phyloP scores from a whole-genome alignment of 345 rosid genomes.

The Bruguiera parviflora region DNA sequence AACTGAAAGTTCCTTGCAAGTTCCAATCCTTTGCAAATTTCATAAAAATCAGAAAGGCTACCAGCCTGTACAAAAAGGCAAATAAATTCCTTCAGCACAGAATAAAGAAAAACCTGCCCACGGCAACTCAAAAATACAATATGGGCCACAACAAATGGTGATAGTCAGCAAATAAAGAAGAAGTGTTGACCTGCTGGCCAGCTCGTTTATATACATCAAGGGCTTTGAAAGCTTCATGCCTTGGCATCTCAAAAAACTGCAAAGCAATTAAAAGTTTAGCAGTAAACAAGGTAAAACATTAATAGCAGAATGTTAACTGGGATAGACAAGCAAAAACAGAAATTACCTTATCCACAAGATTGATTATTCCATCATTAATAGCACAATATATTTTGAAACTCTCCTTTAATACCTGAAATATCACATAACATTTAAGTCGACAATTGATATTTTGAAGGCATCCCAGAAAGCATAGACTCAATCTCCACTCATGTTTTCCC shows the following conservation, averaged over 20 bases:
- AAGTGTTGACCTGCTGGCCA: slow-evolving; percentile 66
- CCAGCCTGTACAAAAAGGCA: slow-evolving; percentile 59
- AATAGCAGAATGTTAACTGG: not conserved
- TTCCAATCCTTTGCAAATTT: slow-evolving; percentile 92
- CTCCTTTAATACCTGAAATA: slow-evolving; percentile 89
- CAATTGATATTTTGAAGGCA: not conserved
- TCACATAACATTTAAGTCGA: slow-evolving; percentile 14
- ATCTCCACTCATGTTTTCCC: not conserved
- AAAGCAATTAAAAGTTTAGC: slow-evolving; percentile 17
- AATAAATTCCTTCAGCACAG: slow-evolving; percentile 7
- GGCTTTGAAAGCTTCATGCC: slow-evolving; percentile 83
- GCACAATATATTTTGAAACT: slow-evolving; percentile 96
- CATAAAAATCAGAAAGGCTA: slow-evolving; percentile 87
- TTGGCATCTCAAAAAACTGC: slow-evolving; percentile 99
- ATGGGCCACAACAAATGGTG: not conserved
- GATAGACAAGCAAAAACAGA: slow-evolving; percentile 1
- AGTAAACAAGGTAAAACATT: slow-evolving; percentile 4
- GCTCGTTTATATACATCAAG: slow-evolving; percentile 85
- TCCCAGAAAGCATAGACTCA: not conserved
- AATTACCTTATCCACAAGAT: slow-evolving; percentile 92
- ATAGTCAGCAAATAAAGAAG: slow-evolving; percentile 1
- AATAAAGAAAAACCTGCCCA: not conserved
- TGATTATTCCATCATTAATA: slow-evolving; percentile 96
- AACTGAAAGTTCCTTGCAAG: slow-evolving; percentile 98
- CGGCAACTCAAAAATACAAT: not conserved